A percentile compares a stretch with the other conserved stretches of the same genome.
These are phyloP conservation scores for Fusarium sp. DNA, from an alignment of 2,329 filamentous ascomycete genomes.

Conservation along the genomic window DNA sequence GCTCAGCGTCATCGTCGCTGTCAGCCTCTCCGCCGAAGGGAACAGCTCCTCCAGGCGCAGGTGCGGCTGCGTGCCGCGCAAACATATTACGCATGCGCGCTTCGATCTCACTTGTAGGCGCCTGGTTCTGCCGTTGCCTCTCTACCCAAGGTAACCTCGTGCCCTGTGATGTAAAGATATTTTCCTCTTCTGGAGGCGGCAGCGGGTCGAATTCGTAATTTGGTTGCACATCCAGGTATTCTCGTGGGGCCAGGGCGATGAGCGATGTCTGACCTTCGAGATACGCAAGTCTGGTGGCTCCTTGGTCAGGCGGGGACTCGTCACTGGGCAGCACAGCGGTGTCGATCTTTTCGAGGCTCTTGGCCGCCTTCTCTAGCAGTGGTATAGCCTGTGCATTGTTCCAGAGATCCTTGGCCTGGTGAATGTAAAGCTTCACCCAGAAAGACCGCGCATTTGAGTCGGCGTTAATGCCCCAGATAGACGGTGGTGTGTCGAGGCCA, in stretches of 20 bases:
- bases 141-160: constrained; percentile 33
- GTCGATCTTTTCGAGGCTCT: constrained; percentile 59
- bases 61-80: constrained; percentile 31
- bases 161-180: constrained; percentile 46
- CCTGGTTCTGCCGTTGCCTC: constrained; percentile 4
- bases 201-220: constrained; percentile 84
- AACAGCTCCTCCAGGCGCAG: constrained; percentile 4
- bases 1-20: constrained; percentile 43
- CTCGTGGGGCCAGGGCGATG: constrained; percentile 73
- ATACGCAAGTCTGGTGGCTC: constrained; percentile 78
- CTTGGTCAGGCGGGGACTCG: constrained; percentile 54
- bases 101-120: constrained; percentile 35
- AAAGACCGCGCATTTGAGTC: constrained; percentile 70
- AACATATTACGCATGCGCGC: constrained; percentile 46
- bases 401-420: constrained; percentile 84
- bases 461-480: constrained; percentile 81
- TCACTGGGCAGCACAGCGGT: constrained; percentile 49
- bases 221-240: constrained; percentile 69
- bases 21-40: constrained; percentile 27
- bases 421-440: constrained; percentile 78
- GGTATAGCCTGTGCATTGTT: constrained; percentile 76
- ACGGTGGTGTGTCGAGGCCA: constrained; percentile 78
- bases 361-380: constrained; percentile 75
- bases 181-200: constrained; percentile 69
- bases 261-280: constrained; percentile 78